These are phyloP conservation scores for Fusarium heterosporum DNA, from an alignment of 2,329 filamentous ascomycete species.

Conservation along the genomic window DNA sequence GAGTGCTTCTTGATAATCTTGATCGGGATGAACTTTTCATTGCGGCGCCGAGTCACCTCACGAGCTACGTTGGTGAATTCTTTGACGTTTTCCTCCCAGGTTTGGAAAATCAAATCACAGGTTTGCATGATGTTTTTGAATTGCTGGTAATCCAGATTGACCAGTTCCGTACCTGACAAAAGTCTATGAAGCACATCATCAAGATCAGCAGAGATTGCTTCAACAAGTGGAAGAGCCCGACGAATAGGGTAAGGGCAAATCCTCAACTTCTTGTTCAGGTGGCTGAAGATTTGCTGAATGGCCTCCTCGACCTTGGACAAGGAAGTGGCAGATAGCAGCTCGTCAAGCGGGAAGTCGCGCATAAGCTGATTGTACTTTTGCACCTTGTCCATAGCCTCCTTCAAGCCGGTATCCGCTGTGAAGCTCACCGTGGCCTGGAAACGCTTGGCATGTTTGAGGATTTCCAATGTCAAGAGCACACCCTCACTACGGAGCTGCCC, in stretches of 20 bases:
- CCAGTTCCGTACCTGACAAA: constrained; percentile 85
- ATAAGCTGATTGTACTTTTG: constrained; percentile 99
- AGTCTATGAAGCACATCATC: constrained; percentile 87
- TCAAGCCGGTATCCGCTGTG: constrained; percentile 92
- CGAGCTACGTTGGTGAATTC: constrained; percentile 98
- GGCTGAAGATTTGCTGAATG: constrained; percentile 87
- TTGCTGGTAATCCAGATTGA: constrained; percentile 91
- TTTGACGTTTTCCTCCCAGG: constrained; percentile 96
- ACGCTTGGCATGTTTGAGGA: constrained; percentile 95
- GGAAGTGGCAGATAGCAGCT: constrained; percentile 91
- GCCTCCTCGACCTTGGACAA: constrained; percentile 90
- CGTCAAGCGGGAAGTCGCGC: constrained; percentile 96
- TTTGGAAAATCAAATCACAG: constrained; percentile 85
- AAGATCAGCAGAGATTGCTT: constrained; percentile 94
- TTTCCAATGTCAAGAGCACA: constrained; percentile 90
- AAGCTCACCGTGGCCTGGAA: constrained; percentile 99
- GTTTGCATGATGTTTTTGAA: constrained; percentile 88
- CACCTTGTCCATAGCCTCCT: constrained; percentile 94
- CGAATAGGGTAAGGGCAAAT: constrained; percentile 96
- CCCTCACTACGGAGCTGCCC: constrained; percentile 88
- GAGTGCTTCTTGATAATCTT: constrained; percentile 91
- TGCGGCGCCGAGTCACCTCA: constrained; percentile 90
- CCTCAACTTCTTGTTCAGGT: constrained; percentile 97
- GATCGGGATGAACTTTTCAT: constrained; percentile 99
- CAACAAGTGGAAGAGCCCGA: constrained; percentile 91